Evolutionary conservation across 106 monocot genomes (phyloP).

Genomic region (Dendrobium huoshanense): DNA sequence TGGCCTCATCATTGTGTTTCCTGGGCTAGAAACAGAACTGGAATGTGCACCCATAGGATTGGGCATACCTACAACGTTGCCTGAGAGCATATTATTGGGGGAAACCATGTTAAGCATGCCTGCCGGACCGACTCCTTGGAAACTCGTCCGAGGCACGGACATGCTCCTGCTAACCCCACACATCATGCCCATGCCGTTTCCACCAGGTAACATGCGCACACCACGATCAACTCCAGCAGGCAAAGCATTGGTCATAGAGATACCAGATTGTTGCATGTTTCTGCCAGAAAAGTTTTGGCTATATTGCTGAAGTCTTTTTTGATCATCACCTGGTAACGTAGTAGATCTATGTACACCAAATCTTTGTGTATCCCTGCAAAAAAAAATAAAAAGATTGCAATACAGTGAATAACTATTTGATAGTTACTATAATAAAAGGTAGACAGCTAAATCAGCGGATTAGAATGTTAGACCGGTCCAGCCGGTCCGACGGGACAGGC

Average conservation of each 20-base stretch:
- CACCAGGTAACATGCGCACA: constrained; percentile 55
- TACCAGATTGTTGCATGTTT: constrained; percentile 46
- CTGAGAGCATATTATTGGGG: constrained; percentile 43
- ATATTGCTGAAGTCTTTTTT: constrained; percentile 64
- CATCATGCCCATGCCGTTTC: constrained; percentile 70
- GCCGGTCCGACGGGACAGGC: too few species aligned
- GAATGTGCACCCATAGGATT: constrained; percentile 41
- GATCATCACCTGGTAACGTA: constrained; percentile 61
- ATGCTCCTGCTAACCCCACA: constrained; percentile 45
- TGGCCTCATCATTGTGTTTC: constrained; percentile 63
- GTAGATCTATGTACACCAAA: constrained; percentile 48
- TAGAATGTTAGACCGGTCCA: not conserved
- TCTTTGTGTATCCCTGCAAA: constrained; percentile 57
- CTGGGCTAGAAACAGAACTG: constrained; percentile 38
- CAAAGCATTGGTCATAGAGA: constrained; percentile 37
- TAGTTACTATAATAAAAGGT: not conserved
- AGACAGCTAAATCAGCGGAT: not conserved
- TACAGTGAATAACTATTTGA: not conserved
- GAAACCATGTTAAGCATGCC: constrained; percentile 71
- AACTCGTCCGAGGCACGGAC: constrained; percentile 52
- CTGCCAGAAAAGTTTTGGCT: constrained; percentile 58
- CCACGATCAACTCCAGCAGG: constrained; percentile 58
- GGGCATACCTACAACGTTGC: constrained; percentile 46
- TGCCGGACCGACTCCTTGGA: constrained; percentile 56
- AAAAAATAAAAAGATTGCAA: constrained; percentile 10